Evolutionary conservation across 306 rosid species (phyloP), one percentile per base, ranked within the genome.

Genomic region (Cucurbita ficifolia): DNA sequence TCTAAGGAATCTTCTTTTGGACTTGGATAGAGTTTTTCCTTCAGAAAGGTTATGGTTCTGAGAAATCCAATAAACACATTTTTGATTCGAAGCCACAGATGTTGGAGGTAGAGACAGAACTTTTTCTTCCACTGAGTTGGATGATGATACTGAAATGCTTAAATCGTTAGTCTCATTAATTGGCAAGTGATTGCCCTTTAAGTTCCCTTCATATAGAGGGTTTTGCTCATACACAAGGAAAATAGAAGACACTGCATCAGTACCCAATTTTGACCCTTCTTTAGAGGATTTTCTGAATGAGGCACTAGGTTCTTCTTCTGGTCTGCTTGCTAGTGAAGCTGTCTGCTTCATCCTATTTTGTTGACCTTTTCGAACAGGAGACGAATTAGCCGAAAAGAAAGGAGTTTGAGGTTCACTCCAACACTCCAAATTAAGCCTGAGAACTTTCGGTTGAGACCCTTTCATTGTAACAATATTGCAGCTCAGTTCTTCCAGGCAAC

Each of bases 391-490:
- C 59, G 97, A 89, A 80, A 85, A 89, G 80, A 86, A 89, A 6
- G 97, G 95, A 53, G 92, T 89, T 81, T 87, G 89, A 55, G 85
- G 84, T 69, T 87, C 98, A 79, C 88, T 81, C 49, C 87, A 80
- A 76, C 81, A 84, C 57, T 85, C 92, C 68, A 90, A 82, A 78
- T 90, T 89, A 71, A 94, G 98, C 82, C 96, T 84, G 65, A 86
- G 87, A 71, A 94, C 88, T 81, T 94, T 90, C 51, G 98, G 89
- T 74, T 85, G 79, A 58, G 91, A 78, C 17, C 97, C 96, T 33
- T 84, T 87, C 95, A 94, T 89, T 75, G 81, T 85, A 49, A 89
- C 98, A 54, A 94, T 87, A 80, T 90, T 94, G 84, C 98, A 94
- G 69, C 73, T 77, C 29, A 94, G 87, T 84, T 90, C 95, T 65